Evolutionary conservation across 306 rosid species (phyloP).

Genomic region (Vigna radiata): DNA sequence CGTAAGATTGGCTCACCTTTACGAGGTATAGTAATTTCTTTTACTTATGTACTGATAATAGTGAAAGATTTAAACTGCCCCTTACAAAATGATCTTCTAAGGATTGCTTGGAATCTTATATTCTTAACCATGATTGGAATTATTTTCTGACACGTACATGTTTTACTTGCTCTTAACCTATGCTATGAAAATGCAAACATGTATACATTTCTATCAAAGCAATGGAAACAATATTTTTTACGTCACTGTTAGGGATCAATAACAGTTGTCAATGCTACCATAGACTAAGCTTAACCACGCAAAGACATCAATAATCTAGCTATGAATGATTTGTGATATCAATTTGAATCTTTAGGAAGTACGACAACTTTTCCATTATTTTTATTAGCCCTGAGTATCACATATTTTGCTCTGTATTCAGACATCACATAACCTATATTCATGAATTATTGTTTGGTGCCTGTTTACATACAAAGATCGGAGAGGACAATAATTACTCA

Average conservation of each 20-base stretch:
- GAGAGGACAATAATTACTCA: constrained; percentile 86
- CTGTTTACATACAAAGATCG: constrained; percentile 56
- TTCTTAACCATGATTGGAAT: constrained; percentile 16
- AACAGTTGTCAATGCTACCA: background rate
- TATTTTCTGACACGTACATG: background rate
- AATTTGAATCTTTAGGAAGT: background rate
- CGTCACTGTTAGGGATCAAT: constrained; percentile 20
- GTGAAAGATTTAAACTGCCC: constrained; percentile 12
- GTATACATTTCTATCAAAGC: constrained; percentile 29
- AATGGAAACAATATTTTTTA: constrained; percentile 12
- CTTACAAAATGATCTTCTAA: constrained; percentile 7
- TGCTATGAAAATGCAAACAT: constrained; percentile 8
- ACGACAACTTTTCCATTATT: constrained; percentile 3
- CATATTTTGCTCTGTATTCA: constrained; percentile 11
- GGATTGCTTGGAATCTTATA: background rate
- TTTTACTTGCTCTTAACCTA: constrained; percentile 31
- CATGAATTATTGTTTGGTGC: constrained; percentile 40
- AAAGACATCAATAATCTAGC: background rate
- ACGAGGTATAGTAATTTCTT: constrained; percentile 65
- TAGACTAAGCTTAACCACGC: background rate
- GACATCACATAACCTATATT: constrained; percentile 12
- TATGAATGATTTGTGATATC: constrained; percentile 27
- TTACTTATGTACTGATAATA: constrained; percentile 25
- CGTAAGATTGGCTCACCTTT: constrained; percentile 80
- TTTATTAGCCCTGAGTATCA: background rate